A percentile compares a stretch with the other conserved stretches of the same genome.
These are phyloP conservation scores for Aspergillus cristatus DNA, from an alignment of 495 filamentous ascomycete species.

Conservation along the genomic window DNA sequence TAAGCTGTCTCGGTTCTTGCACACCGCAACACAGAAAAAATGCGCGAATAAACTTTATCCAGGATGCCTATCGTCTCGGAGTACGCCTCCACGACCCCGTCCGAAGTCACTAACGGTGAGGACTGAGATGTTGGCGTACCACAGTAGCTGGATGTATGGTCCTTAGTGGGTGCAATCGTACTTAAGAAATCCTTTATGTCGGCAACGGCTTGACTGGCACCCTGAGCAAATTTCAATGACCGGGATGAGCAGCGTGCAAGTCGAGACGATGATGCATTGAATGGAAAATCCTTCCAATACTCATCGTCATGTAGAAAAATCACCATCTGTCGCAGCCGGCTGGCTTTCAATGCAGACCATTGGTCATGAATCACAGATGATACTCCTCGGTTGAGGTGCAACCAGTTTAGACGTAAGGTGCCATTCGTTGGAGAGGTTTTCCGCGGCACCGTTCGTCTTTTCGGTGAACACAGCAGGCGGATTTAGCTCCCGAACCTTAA, in stretches of 20 bases:
- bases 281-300: slow-evolving; percentile 2
- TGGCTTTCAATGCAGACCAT: slow-evolving; percentile 3
- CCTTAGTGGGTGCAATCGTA: too few species aligned
- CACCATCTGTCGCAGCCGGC: slow-evolving; percentile 5
- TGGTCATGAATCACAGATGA: slow-evolving; percentile 1
- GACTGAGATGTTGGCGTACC: slow-evolving; percentile 3
- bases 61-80: neutral
- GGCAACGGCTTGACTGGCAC: slow-evolving; percentile 3
- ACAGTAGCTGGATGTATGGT: too few species aligned
- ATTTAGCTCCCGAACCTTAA: neutral
- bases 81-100: neutral
- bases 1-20: neutral
- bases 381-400: slow-evolving; percentile 5
- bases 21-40: neutral
- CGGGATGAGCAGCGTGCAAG: slow-evolving; percentile 4
- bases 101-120: neutral
- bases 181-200: slow-evolving; percentile 1
- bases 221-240: slow-evolving; percentile 2
- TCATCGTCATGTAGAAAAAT: slow-evolving; percentile 1
- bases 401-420: too few species aligned
- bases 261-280: slow-evolving; percentile 1
- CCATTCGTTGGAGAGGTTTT: slow-evolving; percentile 1
- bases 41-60: neutral
- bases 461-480: too few species aligned
- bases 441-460: neutral